These are phyloP conservation scores for Blastomyces gilchristii DNA, from an alignment of 2,329 filamentous ascomycete species.

Conservation along the genomic window DNA sequence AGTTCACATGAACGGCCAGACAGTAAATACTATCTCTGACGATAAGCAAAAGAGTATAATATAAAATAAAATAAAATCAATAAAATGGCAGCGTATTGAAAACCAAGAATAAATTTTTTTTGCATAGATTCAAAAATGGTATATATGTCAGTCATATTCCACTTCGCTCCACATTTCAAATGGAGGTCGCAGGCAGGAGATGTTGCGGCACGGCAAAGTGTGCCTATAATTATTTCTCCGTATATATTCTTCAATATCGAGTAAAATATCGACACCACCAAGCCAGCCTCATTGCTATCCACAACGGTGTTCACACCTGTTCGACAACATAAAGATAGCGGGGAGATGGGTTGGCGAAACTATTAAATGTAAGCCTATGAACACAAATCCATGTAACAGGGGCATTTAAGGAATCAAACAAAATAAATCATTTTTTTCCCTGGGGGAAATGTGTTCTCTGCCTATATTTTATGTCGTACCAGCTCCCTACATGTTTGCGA, in stretches of 20 bases:
- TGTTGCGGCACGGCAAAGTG: background rate
- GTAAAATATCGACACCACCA: slow-evolving; percentile 3
- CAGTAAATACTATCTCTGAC: background rate
- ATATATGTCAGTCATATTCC: background rate
- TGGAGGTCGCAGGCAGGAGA: background rate
- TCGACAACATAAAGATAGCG: background rate
- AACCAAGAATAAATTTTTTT: slow-evolving; percentile 1
- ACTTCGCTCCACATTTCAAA: background rate
- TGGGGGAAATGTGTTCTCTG: background rate
- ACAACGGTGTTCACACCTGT: background rate
- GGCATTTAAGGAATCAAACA: no score
- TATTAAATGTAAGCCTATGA: background rate
- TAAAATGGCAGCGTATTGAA: background rate
- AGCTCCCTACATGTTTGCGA: background rate
- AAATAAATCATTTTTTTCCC: background rate
- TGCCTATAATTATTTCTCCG: background rate
- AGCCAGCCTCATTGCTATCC: slow-evolving; percentile 5
- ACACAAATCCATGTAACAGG: background rate
- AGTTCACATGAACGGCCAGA: slow-evolving; percentile 3
- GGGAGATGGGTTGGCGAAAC: slow-evolving; percentile 1
- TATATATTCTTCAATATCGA: background rate
- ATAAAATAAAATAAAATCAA: background rate
- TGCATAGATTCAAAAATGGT: slow-evolving; percentile 6
- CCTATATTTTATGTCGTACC: background rate
- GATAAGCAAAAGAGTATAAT: background rate